Base-by-base conservation (phyloP, 805 yeast genomes). In the Nakazawaea holstii region DNA sequence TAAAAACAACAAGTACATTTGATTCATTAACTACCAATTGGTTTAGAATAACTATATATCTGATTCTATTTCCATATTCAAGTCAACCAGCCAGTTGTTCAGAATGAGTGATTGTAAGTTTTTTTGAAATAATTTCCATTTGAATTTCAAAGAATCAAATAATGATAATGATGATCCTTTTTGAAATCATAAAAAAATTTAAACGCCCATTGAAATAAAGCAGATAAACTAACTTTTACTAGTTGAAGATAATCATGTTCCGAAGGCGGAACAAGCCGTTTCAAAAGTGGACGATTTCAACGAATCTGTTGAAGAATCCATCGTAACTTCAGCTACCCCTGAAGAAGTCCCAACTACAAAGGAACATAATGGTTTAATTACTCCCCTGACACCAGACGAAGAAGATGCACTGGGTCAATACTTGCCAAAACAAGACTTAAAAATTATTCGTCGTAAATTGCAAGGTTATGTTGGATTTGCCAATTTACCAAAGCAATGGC, bases 401-500 rank as follows among this genome's bases (percentile, higher is more conserved):
- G 13, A 33, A 11, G 35, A 33, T 27, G n/a, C 45, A 43, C 17
- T 10, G 30, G 35, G 27, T 28, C 6, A n/a, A 8, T 9, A 10
- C 11, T 15, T 38, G 24, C 43, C 43, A 39, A 38, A 41, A 29
- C 66, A 55, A 49, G 79, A 74, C 35, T 68, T 78, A 52, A 84
- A 84, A 57, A 72, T 89, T 52, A 79, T 88, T 59, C 82, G 84
- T 57, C 83, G 95, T 58, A 89, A 89, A 63, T 79, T 92, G 57
- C 87, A 84, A 56, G 92, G 95, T 3, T 91, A 86, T 63, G 99
- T 94, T 48, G 99, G 99, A 6, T 94, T 94, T 69, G 96, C 97
- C 55, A 94, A 91, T 69, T 76, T 94, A 61, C 99, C 99, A 50
- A 94, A 91, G 63, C 99, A 94, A 72, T 94, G 97, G 97, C 98